phyloP scores from a whole-genome alignment of 2,329 filamentous ascomycete genomes.

The Apiospora pterosperma region DNA sequence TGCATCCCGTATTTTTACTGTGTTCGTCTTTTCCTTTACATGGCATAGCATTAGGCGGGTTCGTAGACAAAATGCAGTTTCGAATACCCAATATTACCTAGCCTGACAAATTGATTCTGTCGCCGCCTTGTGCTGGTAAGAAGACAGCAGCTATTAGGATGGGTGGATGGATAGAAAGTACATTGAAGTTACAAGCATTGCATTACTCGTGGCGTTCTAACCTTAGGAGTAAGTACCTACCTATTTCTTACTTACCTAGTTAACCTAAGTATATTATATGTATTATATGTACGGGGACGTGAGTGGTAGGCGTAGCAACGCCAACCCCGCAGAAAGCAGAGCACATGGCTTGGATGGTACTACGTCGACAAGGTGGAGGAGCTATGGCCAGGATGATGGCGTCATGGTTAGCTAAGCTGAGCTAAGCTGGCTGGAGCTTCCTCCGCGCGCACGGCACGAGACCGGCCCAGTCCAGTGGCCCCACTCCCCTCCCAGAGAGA shows the following conservation, averaged over 20 bases:
- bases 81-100: not conserved
- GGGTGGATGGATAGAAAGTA: not conserved
- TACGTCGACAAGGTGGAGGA: not conserved
- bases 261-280: no score
- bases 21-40: slow-evolving; percentile 4
- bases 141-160: not conserved
- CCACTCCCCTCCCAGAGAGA: not conserved
- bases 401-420: not conserved
- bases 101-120: not conserved
- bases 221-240: no score
- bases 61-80: not conserved
- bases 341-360: not conserved
- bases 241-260: no score
- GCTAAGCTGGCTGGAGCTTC: not conserved
- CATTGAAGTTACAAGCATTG: no score
- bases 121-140: not conserved
- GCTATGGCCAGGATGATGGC: not conserved
- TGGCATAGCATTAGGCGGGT: not conserved
- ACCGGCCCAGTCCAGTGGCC: not conserved
- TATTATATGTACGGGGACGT: no score
- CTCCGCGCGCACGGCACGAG: not conserved
- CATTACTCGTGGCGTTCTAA: not conserved
- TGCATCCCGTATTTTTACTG: not conserved
- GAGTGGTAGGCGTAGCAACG: no score
- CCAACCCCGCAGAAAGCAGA: not conserved